Conservation (phyloP, 176 grass and related monocot species). For the Aegilops longissima region DNA sequence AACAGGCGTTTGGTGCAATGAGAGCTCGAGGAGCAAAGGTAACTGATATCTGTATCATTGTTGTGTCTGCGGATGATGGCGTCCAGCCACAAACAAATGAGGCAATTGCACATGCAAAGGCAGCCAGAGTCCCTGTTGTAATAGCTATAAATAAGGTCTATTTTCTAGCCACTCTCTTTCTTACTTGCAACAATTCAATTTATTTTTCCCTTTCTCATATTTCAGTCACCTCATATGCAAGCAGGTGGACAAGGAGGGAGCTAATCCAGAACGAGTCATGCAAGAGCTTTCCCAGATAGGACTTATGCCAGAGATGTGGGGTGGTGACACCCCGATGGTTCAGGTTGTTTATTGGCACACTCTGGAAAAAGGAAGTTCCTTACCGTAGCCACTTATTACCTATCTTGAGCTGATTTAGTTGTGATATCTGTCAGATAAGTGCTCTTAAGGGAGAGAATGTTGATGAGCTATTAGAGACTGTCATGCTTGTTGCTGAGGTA, state of each 20-base stretch:
- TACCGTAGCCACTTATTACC: slow-evolving; percentile 28
- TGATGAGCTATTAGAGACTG: slow-evolving; percentile 87
- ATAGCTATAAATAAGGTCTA: slow-evolving; percentile 90
- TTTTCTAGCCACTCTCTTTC: slow-evolving; percentile 29
- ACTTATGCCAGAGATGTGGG: slow-evolving; percentile 93
- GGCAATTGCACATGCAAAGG: slow-evolving; percentile 97
- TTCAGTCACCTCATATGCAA: slow-evolving; percentile 25
- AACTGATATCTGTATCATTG: slow-evolving; percentile 92
- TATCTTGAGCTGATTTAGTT: slow-evolving; percentile 44
- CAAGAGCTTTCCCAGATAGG: slow-evolving; percentile 92
- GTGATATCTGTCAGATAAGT: slow-evolving; percentile 63
- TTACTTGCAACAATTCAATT: background rate
- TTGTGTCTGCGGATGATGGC: slow-evolving; percentile 94
- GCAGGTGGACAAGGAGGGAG: slow-evolving; percentile 91
- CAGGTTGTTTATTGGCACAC: slow-evolving; percentile 55
- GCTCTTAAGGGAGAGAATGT: slow-evolving; percentile 95
- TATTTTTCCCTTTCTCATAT: slow-evolving; percentile 22
- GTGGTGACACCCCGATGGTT: slow-evolving; percentile 91
- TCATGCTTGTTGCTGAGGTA: slow-evolving; percentile 99
- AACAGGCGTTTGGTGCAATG: slow-evolving; percentile 98
- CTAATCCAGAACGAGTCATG: slow-evolving; percentile 85
- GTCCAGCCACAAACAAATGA: slow-evolving; percentile 91
- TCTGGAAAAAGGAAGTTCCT: slow-evolving; percentile 23
- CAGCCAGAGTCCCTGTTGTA: slow-evolving; percentile 89
- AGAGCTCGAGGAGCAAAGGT: slow-evolving; percentile 90